Conservation (phyloP, 1,284 basidiomycete genomes). For the Ceratorhiza oryzae-sativae region DNA sequence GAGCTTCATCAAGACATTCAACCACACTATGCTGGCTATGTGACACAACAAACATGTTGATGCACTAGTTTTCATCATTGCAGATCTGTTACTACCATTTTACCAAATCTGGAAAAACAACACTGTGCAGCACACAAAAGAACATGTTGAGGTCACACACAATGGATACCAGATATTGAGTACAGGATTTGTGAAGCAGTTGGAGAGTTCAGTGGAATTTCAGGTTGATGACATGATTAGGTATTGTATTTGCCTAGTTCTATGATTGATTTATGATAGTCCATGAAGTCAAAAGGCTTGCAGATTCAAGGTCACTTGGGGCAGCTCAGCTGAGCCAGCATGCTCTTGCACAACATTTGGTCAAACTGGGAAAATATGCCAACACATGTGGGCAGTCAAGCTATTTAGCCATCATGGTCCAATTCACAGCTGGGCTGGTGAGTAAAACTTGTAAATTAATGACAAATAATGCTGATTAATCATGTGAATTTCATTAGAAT, state of each 20-base stretch:
- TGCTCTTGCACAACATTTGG: background rate
- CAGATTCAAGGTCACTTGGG: constrained; percentile 3
- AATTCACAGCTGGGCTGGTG: background rate
- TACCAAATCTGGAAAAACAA: background rate
- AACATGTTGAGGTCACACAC: background rate
- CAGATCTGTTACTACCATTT: constrained; percentile 4
- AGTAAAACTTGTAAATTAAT: background rate
- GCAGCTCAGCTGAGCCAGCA: background rate
- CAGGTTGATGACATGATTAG: background rate
- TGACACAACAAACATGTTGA: background rate
- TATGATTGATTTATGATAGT: background rate
- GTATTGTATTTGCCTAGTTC: background rate
- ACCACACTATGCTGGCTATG: background rate
- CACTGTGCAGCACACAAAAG: background rate
- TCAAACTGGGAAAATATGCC: constrained; percentile 5
- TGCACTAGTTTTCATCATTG: background rate
- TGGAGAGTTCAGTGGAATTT: background rate
- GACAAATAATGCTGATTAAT: background rate
- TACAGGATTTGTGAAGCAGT: background rate
- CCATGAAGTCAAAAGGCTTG: background rate
- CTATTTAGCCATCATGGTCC: background rate
- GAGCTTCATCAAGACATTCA: constrained; percentile 1
- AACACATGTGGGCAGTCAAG: constrained; percentile 5
- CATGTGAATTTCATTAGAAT: background rate
- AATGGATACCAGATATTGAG: background rate